Conservation (phyloP, 2,329 filamentous ascomycete species). For the Samsoniella hepiali region DNA sequence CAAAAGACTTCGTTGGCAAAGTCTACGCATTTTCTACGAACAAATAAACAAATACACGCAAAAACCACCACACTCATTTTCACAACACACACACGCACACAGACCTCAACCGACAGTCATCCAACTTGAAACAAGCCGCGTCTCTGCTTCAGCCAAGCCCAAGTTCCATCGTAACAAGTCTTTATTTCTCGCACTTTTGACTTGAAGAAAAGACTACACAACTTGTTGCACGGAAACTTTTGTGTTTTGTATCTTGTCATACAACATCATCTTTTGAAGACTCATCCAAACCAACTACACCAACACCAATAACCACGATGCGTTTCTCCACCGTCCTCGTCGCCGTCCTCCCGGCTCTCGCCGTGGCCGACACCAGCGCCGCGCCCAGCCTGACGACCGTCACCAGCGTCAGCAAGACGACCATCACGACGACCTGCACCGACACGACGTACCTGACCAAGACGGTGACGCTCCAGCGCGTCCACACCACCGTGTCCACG, state of each 20-base stretch:
- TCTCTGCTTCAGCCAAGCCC: not conserved
- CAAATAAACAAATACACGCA: constrained; percentile 27
- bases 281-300: constrained; percentile 18
- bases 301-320: constrained; percentile 33
- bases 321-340: constrained; percentile 43
- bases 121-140: constrained; percentile 17
- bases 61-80: constrained; percentile 30
- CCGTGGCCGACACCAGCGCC: constrained; percentile 39
- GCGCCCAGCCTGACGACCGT: constrained; percentile 27
- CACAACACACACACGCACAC: constrained; percentile 18
- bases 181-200: constrained; percentile 13
- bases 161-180: not conserved
- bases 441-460: constrained; percentile 50
- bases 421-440: constrained; percentile 44
- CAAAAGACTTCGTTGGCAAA: constrained; percentile 55
- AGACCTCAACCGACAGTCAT: not conserved
- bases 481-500: constrained; percentile 38
- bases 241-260: not conserved
- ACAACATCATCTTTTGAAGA: constrained; percentile 9
- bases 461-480: constrained; percentile 49
- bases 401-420: constrained; percentile 28
- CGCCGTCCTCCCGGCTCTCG: constrained; percentile 52
- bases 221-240: constrained; percentile 18
- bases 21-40: constrained; percentile 34
- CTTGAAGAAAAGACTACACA: constrained; percentile 11